Evolutionary conservation across 495 filamentous ascomycete genomes (phyloP).

Genomic region (Neurospora sp.): DNA sequence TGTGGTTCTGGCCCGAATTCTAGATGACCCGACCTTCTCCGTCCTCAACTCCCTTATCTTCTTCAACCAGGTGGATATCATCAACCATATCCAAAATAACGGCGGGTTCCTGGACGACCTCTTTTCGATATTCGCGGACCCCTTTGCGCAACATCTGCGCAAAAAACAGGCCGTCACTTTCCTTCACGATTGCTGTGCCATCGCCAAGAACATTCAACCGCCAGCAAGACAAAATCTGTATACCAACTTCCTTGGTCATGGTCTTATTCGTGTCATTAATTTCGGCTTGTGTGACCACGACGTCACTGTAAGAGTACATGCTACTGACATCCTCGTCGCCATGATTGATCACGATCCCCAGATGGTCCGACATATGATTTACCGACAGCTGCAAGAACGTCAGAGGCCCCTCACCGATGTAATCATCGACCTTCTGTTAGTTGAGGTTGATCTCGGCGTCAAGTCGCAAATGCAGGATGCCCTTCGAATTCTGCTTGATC

Average conservation of each 20-base stretch:
- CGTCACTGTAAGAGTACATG: constrained; percentile 77
- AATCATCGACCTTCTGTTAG: constrained; percentile 81
- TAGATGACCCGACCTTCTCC: constrained; percentile 95
- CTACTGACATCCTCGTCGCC: constrained; percentile 86
- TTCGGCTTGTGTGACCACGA: constrained; percentile 81
- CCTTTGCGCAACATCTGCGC: constrained; percentile 52
- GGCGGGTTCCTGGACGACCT: constrained; percentile 69
- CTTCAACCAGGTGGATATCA: constrained; percentile 97
- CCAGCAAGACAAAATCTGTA: constrained; percentile 72
- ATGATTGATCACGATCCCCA: constrained; percentile 92
- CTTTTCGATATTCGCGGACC: constrained; percentile 74
- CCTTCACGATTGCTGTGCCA: constrained; percentile 90
- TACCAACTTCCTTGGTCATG: constrained; percentile 78
- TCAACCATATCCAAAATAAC: constrained; percentile 80
- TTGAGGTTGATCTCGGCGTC: constrained; percentile 86
- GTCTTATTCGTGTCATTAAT: constrained; percentile 81
- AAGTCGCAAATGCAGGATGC: constrained; percentile 95
- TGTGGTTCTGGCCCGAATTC: constrained; percentile 87
- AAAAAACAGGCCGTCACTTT: constrained; percentile 94
- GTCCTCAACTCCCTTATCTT: constrained; percentile 97
- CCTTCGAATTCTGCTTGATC: constrained; percentile 87
- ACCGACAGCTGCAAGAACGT: constrained; percentile 80
- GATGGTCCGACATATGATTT: constrained; percentile 88
- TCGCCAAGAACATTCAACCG: constrained; percentile 87
- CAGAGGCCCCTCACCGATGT: constrained; percentile 84